Evolutionary conservation across 2,329 filamentous ascomycete species (phyloP), one percentile per base, ranked within the genome.

Genomic region (Fusarium agapanthi): DNA sequence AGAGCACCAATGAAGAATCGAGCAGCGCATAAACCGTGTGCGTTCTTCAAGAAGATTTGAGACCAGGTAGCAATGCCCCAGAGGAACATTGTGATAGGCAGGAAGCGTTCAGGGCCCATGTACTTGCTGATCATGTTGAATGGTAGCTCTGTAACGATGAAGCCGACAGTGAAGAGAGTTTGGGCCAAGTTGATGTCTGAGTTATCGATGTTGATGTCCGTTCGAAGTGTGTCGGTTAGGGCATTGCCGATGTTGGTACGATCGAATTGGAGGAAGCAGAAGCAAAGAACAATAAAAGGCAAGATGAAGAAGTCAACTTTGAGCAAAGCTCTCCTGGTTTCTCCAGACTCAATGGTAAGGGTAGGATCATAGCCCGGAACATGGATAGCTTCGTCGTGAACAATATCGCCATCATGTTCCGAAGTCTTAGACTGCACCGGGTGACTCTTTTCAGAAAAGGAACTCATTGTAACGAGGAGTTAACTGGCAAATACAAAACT

Each of bases 121-220:
- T 72, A 74, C 26, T 72, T 75, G 62, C 76, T 78, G 43, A 79
- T 73, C 47, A 79, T 59, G 47, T 79, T 80, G 64, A 79, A 79
- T 1, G 78, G 78, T 0, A 80, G 13, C 59, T 86, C 82, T 10
- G 83, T 81, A 9, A 88, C 72, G 14, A 88, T 83, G 48, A 88
- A 87, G 1, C 86, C 86, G 5, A 84, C 82, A 0, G 84, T 85
- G 16, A 87, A 81, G 24, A 89, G 80, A 58, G 86, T 86, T n/a
- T 86, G 83, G 1, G 87, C 86, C 13, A 87, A 71, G 57, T 88
- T 88, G 72, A 88, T 84, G 53, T 88, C 83, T 56, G 85, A 82
- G 40, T 86, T 87, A 3, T 81, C 83, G 60, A 88, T 83, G 20
- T 81, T 78, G 11, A 88, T 81, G 62, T 88, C 86, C 7, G 80